Conservation (phyloP, 1,284 basidiomycete genomes). For the Lentinula novae-zelandiae region DNA sequence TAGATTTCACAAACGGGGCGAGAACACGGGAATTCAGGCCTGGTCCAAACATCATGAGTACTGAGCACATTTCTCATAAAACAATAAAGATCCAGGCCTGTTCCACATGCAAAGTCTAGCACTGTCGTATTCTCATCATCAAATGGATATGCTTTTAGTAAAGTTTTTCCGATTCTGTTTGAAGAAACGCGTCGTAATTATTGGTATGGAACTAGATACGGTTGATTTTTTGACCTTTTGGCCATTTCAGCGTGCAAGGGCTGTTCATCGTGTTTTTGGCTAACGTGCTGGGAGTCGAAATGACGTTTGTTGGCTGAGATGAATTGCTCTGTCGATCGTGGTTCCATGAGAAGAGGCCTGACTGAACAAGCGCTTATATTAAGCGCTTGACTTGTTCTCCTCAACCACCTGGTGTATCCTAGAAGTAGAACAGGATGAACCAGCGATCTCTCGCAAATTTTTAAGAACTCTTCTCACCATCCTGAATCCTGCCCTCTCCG, state of each 20-base stretch:
- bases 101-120: constrained; percentile 72
- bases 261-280: constrained; percentile 14
- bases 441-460: too few relatives aligned
- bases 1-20: constrained; percentile 47
- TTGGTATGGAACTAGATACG: background rate
- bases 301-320: constrained; percentile 10
- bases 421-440: too few relatives aligned
- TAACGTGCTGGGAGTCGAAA: constrained; percentile 6
- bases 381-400: background rate
- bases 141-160: constrained; percentile 46
- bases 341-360: background rate
- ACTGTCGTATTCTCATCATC: constrained; percentile 51
- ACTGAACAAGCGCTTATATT: background rate
- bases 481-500: too few relatives aligned
- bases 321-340: background rate
- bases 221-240: constrained; percentile 10
- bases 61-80: background rate
- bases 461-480: too few relatives aligned
- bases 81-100: constrained; percentile 37
- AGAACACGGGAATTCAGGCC: constrained; percentile 57
- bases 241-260: constrained; percentile 12
- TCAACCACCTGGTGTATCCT: too few relatives aligned
- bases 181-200: background rate
- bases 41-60: constrained; percentile 21
- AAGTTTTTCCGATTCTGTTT: constrained; percentile 34